Base-by-base conservation (phyloP, 768 basidiomycete species). In the Rubroboletus satanas region DNA sequence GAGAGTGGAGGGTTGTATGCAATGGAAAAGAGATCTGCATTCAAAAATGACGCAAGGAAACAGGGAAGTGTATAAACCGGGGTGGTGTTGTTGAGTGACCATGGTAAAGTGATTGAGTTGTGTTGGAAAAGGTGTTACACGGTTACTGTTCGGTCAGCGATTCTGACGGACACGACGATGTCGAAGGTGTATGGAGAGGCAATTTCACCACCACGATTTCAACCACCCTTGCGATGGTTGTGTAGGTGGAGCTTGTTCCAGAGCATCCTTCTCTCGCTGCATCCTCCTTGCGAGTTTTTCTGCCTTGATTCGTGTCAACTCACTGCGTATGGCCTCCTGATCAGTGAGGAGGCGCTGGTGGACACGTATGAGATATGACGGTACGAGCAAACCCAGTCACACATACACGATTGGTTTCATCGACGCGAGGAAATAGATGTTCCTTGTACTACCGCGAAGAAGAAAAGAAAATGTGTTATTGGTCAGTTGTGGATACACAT, bases 301-400 rank as follows among this genome's bases (percentile, higher is more conserved):
- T 4, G 83, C 80, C 60, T 83, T 87, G 58, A 90, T 86, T 56
- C 86, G 80, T 31, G 83, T 83, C 44, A 91, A 70, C 65, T 91
- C 89, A 57, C 81, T 83, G 53, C 83, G 79, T 18, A 91, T 75
- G 32, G 80, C 81, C 43, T 73, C 76, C 56, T 86, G 83, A 62
- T 89, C 84, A 26, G 80, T 83, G 5, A 88, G 88, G 39, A 91
- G 70, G 48, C 73, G 75, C 83, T 89, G 45, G 18, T 5, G 23
- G 63, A 23, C 32, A 36, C 23, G 7, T 18, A 48, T 67, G 28
- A 69, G 60, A 45, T 36, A 45, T 18, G 36, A 36, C 29, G 11
- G 28, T 23, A 28, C 44, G 17, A 29, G 32, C 4, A 47, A 38
- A 23, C 12, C 51, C 21, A 8, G 10, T 35, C 23, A 54, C 49